A percentile compares a stretch with the other conserved stretches of the same genome.
Evolutionary conservation across 306 rosid species (phyloP).

Genomic region (Luffa acutangula): DNA sequence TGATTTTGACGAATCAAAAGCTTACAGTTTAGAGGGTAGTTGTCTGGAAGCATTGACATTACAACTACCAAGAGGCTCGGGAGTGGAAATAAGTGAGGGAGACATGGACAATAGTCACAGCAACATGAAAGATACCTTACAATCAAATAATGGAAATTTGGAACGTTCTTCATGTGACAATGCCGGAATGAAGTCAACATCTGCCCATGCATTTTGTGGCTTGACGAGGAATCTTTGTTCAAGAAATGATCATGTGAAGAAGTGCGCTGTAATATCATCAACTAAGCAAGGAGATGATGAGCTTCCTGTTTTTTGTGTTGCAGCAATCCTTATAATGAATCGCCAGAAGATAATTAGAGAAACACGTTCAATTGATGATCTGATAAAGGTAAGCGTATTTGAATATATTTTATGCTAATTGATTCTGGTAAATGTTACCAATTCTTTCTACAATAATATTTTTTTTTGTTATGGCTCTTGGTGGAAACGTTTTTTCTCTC

Average conservation of each 20-base stretch:
- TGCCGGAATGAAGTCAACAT: conserved; percentile 33
- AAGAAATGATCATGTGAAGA: conserved; percentile 35
- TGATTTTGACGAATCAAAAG: conserved; percentile 75
- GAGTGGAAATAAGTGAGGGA: conserved; percentile 32
- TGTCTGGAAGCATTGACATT: conserved; percentile 60
- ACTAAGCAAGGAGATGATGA: conserved; percentile 54
- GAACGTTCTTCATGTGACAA: conserved; percentile 27
- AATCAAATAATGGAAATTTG: conserved; percentile 28
- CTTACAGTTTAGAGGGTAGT: conserved; percentile 42
- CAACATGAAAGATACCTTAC: conserved; percentile 29
- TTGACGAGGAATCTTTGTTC: conserved; percentile 66
- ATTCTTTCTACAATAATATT: background rate
- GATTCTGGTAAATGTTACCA: background rate
- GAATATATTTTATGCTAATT: background rate
- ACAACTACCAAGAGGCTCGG: conserved; percentile 50
- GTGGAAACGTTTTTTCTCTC: too few relatives aligned
- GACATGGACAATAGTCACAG: conserved; percentile 23
- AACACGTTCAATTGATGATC: conserved; percentile 80
- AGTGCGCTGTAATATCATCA: conserved; percentile 39
- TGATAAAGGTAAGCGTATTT: conserved; percentile 68
- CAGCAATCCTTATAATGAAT: conserved; percentile 73
- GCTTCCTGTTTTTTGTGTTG: conserved; percentile 72
- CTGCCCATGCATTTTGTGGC: conserved; percentile 61
- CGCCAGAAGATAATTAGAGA: conserved; percentile 71
- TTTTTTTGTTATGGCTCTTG: background rate